Evolutionary conservation across 2,329 filamentous ascomycete genomes (phyloP).

Genomic region (Epichloe bromicola): DNA sequence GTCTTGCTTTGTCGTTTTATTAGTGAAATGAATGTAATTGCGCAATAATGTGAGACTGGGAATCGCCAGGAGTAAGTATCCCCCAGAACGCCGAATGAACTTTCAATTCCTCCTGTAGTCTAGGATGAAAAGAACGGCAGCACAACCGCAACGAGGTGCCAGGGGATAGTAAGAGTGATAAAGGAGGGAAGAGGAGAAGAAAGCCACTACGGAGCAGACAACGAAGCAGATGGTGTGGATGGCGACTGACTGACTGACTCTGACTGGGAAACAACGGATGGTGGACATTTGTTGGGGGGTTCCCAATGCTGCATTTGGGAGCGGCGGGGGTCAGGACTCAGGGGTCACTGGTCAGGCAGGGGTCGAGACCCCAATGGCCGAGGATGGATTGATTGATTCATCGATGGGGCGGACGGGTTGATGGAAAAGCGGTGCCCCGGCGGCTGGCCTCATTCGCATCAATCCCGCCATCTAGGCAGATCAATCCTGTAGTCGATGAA

Average conservation of each 20-base stretch:
- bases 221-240: neutral
- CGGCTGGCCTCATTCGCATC: too few species aligned
- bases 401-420: too few species aligned
- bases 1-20: neutral
- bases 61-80: constrained; percentile 2
- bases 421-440: too few species aligned
- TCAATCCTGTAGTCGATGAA: too few species aligned
- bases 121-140: neutral
- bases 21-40: neutral
- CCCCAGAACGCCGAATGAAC: neutral
- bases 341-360: neutral
- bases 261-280: neutral
- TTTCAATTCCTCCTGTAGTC: neutral
- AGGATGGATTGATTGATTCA: neutral
- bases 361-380: neutral
- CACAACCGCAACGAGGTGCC: neutral
- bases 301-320: neutral
- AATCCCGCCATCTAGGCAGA: too few species aligned
- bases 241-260: neutral
- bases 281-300: neutral
- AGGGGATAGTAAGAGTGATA: neutral
- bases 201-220: neutral
- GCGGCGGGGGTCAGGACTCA: neutral
- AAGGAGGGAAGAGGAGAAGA: neutral
- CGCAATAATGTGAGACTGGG: neutral